Evolutionary conservation across 495 filamentous ascomycete species (phyloP).

Genomic region (Trichoderma asperelloides): DNA sequence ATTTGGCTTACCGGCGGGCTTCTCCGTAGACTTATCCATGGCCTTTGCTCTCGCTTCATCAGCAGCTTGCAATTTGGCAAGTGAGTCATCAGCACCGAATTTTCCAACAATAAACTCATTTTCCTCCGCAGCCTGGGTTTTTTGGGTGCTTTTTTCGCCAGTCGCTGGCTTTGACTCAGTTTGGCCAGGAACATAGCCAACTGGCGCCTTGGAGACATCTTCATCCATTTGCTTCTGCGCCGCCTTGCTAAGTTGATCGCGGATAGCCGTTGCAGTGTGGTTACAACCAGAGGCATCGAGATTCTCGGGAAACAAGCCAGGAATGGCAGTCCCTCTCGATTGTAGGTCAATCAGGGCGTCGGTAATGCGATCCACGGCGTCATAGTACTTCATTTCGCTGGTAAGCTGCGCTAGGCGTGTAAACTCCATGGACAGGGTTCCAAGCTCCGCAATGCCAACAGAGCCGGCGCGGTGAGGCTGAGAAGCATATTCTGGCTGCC

Average conservation of each 20-base stretch:
- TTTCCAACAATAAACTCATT: neutral
- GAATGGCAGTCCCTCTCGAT: conserved; percentile 53
- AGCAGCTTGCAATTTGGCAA: neutral
- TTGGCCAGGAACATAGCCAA: neutral
- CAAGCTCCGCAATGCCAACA: conserved; percentile 73
- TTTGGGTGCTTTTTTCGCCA: neutral
- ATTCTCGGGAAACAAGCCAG: conserved; percentile 74
- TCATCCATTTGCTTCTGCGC: conserved; percentile 18
- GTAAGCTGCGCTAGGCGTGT: conserved; percentile 90
- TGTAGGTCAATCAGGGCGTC: conserved; percentile 77
- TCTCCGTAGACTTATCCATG: neutral
- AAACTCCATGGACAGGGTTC: conserved; percentile 88
- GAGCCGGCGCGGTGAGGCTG: conserved; percentile 57
- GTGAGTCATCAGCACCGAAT: neutral
- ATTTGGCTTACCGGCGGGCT: neutral
- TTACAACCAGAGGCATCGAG: conserved; percentile 65
- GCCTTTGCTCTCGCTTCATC: neutral
- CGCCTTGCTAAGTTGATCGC: conserved; percentile 14
- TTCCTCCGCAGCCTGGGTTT: neutral
- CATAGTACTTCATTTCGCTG: conserved; percentile 79
- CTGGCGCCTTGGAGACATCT: neutral
- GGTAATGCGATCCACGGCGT: conserved; percentile 88
- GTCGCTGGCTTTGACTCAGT: neutral
- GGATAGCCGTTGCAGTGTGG: conserved; percentile 17
- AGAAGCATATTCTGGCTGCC: conserved; percentile 60